Conservation (phyloP, 1,284 basidiomycete genomes). For the Bjerkandera adusta region DNA sequence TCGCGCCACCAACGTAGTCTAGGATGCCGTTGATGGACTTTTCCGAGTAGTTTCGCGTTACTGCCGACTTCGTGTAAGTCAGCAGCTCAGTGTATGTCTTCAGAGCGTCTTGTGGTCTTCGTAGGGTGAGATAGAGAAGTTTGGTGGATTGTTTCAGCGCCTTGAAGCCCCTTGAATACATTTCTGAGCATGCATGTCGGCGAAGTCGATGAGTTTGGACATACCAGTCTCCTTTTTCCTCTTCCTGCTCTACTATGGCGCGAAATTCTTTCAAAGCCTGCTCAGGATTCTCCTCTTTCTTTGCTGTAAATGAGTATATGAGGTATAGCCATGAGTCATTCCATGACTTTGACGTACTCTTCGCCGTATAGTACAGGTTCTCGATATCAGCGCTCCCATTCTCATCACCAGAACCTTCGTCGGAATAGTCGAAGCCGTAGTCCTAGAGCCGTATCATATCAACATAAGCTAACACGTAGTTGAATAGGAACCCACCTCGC, state of each 20-base stretch:
- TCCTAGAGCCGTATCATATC: constrained; percentile 53
- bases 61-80: constrained; percentile 90
- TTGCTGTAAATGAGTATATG: constrained; percentile 47
- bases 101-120: constrained; percentile 82
- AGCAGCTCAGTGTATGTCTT: constrained; percentile 84
- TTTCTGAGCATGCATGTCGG: neutral
- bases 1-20: constrained; percentile 96
- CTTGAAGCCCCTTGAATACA: constrained; percentile 87
- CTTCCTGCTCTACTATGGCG: constrained; percentile 85
- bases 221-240: constrained; percentile 92
- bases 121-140: constrained; percentile 80
- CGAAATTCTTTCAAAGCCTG: constrained; percentile 87
- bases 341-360: constrained; percentile 58
- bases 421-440: constrained; percentile 97
- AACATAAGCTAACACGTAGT: constrained; percentile 1
- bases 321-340: neutral
- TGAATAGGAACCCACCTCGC: constrained; percentile 51
- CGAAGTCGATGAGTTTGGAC: constrained; percentile 14
- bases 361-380: constrained; percentile 98
- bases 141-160: constrained; percentile 98
- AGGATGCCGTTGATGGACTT: constrained; percentile 99
- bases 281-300: constrained; percentile 91
- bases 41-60: constrained; percentile 91
- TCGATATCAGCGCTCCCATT: constrained; percentile 90
- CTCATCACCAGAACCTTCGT: constrained; percentile 80